Conservation (phyloP, 345 rosid genomes). For the Moringa oleifera region DNA sequence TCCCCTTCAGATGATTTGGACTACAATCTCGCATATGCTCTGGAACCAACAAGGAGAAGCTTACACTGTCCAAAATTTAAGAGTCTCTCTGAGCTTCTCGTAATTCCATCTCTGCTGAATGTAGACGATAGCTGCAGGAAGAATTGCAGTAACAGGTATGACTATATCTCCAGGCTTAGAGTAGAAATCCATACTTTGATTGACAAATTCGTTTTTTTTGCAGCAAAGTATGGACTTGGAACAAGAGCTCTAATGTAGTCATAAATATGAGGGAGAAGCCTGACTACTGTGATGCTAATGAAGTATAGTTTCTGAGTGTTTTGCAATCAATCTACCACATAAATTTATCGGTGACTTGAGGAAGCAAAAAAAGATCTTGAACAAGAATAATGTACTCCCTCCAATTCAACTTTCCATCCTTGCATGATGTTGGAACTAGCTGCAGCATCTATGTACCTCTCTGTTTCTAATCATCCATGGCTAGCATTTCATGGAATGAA, state of each 20-base stretch:
- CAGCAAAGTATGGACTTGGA: slow-evolving; percentile 60
- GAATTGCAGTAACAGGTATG: slow-evolving; percentile 55
- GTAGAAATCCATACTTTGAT: slow-evolving; percentile 65
- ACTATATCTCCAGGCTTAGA: slow-evolving; percentile 69
- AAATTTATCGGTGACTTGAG: slow-evolving; percentile 71
- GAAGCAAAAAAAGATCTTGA: slow-evolving; percentile 88
- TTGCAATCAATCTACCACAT: slow-evolving; percentile 63
- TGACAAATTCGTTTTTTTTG: slow-evolving; percentile 65
- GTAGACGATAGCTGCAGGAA: slow-evolving; percentile 49
- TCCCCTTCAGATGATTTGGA: slow-evolving; percentile 58
- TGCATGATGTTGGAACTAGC: slow-evolving; percentile 17
- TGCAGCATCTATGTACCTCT: slow-evolving; percentile 26
- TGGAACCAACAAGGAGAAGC: slow-evolving; percentile 55
- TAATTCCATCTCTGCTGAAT: slow-evolving; percentile 80
- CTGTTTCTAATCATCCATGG: slow-evolving; percentile 20
- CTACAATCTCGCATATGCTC: slow-evolving; percentile 60
- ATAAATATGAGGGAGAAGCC: slow-evolving; percentile 76
- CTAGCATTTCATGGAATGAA: slow-evolving; percentile 38
- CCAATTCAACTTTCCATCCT: slow-evolving; percentile 63
- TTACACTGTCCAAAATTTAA: slow-evolving; percentile 38
- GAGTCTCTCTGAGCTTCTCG: slow-evolving; percentile 47
- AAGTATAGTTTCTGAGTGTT: slow-evolving; percentile 65
- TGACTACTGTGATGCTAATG: slow-evolving; percentile 57
- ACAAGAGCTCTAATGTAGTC: slow-evolving; percentile 51
- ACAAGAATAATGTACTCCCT: slow-evolving; percentile 80